Evolutionary conservation across 768 basidiomycete species (phyloP).

Genomic region (Austroboletus eburneus): DNA sequence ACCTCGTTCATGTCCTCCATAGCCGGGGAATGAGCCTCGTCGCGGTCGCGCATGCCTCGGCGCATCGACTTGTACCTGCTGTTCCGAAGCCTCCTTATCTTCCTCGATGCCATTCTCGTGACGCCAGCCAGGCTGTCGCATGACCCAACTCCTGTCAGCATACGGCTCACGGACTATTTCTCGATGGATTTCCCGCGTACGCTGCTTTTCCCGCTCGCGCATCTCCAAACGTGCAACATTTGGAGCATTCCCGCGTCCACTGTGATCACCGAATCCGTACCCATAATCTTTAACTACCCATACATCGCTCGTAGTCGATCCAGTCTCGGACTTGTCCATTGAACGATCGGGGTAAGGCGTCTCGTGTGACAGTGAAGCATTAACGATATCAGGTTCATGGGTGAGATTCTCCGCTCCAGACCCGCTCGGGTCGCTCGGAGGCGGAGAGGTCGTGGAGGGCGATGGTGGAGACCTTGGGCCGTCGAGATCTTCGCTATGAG

Average conservation of each 20-base stretch:
- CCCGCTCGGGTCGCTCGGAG: neutral
- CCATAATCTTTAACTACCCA: conserved; percentile 61
- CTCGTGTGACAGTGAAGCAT: neutral
- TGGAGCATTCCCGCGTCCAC: conserved; percentile 34
- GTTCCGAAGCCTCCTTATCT: conserved; percentile 21
- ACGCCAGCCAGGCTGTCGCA: conserved; percentile 19
- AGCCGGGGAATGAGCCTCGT: conserved; percentile 34
- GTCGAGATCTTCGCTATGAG: conserved; percentile 16
- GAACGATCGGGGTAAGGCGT: conserved; percentile 2
- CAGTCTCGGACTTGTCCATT: conserved; percentile 10
- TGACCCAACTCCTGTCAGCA: conserved; percentile 17
- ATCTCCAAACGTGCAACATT: conserved; percentile 27
- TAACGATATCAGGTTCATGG: neutral
- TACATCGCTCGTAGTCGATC: conserved; percentile 31
- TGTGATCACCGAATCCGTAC: conserved; percentile 54
- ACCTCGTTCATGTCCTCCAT: conserved; percentile 31
- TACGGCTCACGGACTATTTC: conserved; percentile 11
- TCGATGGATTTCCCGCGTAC: conserved; percentile 7
- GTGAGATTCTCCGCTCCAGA: neutral
- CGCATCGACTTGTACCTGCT: conserved; percentile 11
- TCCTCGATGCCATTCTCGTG: conserved; percentile 27
- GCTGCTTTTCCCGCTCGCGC: conserved; percentile 25
- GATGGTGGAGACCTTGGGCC: conserved; percentile 1
- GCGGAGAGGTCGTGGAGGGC: neutral
- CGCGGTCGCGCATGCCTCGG: conserved; percentile 25